A percentile compares a stretch with the other conserved stretches of the same genome.
Evolutionary conservation across 176 grass and related monocot species (phyloP).

Genomic region (Rhynchospora tenuis): DNA sequence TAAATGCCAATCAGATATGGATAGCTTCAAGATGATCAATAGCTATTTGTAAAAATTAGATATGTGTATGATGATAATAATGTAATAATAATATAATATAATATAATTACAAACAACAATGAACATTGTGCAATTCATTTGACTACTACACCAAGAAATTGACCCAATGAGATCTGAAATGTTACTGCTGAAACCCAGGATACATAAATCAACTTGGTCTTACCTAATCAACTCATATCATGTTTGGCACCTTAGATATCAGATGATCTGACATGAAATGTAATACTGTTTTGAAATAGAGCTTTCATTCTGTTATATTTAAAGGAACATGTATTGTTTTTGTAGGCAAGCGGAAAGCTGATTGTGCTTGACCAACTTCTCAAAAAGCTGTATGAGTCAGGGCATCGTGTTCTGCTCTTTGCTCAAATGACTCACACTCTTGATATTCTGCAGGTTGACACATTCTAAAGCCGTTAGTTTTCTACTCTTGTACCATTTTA

Average conservation of each 20-base stretch:
- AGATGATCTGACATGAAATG: not conserved
- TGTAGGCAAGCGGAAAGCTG: constrained; percentile 92
- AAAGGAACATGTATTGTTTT: constrained; percentile 15
- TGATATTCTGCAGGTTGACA: constrained; percentile 88
- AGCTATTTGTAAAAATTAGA: not conserved
- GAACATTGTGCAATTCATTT: not conserved
- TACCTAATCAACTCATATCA: not conserved
- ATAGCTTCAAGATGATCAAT: not conserved
- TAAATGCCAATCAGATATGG: not conserved
- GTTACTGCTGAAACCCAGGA: not conserved
- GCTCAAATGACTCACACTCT: constrained; percentile 97
- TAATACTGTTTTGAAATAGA: not conserved
- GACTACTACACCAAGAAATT: not conserved
- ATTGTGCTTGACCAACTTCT: constrained; percentile 75
- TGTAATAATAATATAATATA: not conserved
- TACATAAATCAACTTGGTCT: not conserved
- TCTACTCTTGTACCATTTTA: not conserved
- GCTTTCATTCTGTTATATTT: not conserved
- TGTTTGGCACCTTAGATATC: not conserved
- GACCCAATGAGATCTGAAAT: too few relatives aligned
- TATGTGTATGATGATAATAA: not conserved
- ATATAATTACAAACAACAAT: too few relatives aligned
- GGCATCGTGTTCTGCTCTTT: constrained; percentile 89
- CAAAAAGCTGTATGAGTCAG: constrained; percentile 58
- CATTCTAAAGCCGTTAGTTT: constrained; percentile 2